Percentiles rank a stretch among this genome's conserved stretches.
phyloP scores from a whole-genome alignment of 176 grass and related monocot genomes.

The Elaeis guineensis region DNA sequence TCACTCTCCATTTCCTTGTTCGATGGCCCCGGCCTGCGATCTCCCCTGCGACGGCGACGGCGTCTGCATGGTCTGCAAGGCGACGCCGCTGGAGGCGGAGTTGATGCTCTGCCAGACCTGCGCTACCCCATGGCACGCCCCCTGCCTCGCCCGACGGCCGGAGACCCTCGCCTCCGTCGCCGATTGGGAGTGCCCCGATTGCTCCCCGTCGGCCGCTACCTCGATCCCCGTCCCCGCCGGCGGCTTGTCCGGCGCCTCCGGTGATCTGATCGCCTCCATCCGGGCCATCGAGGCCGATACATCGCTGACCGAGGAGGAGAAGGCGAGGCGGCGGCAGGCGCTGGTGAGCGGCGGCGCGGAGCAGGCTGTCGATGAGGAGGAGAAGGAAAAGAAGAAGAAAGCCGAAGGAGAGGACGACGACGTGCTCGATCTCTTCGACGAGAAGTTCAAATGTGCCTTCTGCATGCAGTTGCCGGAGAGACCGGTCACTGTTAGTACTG shows the following conservation, averaged over 20 bases:
- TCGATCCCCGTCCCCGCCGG: background rate
- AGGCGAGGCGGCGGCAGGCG: slow-evolving; percentile 62
- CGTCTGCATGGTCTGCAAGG: slow-evolving; percentile 69
- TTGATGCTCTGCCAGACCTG: slow-evolving; percentile 57
- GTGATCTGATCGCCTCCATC: slow-evolving; percentile 49
- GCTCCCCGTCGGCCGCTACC: slow-evolving; percentile 18
- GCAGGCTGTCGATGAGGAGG: background rate
- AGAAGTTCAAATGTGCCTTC: too few species aligned
- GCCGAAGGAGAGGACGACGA: slow-evolving; percentile 6
- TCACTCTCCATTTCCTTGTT: background rate
- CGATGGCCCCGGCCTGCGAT: slow-evolving; percentile 28
- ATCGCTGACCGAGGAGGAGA: slow-evolving; percentile 54
- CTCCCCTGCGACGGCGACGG: slow-evolving; percentile 92
- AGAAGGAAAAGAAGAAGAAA: background rate
- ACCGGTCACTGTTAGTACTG: too few species aligned
- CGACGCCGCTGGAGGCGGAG: slow-evolving; percentile 41
- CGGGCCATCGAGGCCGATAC: slow-evolving; percentile 56
- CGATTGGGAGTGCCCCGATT: slow-evolving; percentile 78
- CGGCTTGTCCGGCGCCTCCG: background rate
- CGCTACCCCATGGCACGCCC: slow-evolving; percentile 77
- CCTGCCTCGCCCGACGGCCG: slow-evolving; percentile 54
- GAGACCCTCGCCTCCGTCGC: slow-evolving; percentile 43
- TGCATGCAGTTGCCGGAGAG: too few species aligned
- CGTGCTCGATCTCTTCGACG: slow-evolving; percentile 36
- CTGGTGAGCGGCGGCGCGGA: slow-evolving; percentile 35